Evolutionary conservation across 768 basidiomycete genomes (phyloP), one percentile per base, ranked within the genome.

Genomic region (Saitozyma podzolica): DNA sequence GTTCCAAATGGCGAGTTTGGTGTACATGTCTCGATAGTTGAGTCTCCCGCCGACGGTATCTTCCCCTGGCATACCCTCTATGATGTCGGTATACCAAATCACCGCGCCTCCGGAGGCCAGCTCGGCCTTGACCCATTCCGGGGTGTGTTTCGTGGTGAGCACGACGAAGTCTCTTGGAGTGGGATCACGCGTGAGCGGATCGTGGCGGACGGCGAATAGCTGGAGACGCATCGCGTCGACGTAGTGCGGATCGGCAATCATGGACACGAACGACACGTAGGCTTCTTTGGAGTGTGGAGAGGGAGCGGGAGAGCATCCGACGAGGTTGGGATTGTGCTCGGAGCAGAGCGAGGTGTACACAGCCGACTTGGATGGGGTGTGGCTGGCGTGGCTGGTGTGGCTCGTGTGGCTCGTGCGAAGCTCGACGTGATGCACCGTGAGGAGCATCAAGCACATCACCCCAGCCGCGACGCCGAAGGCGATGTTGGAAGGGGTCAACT

Each of bases 241-340:
- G 29, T 70, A 70, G 11, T 56, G 45, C 8, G 40, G 20, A 19
- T 60, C 57, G 9, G 47, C 41, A 43, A 63, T 54, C 0, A 62
- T 63, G 7, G 64, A 64, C 17, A 70, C 51, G 37, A 70, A 67
- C 16, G 66, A 62, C 13, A 65, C 66, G 53, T 70, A 70, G 13
- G 66, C 69, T 45, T 70, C 69, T 49, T 55, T 62, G 13, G 59
- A 42, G 5, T 6, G 41, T 40, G 40, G 17, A 8, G 40, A 40
- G 49, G 10, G 13, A 10, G 48, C 29, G 14, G n/a, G 56, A 8
- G 29, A 29, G 29, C 29, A 29, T 3, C 13, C 47, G 47, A 17
- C 47, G 47, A 48, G 47, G 47, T 48, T 14, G 2, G 47, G 47
- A 3, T 48, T 17, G 47, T 14, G 47, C 47, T 48, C 47, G 47